Conservation (phyloP, 495 filamentous ascomycete species). For the Neurospora cerealis region DNA sequence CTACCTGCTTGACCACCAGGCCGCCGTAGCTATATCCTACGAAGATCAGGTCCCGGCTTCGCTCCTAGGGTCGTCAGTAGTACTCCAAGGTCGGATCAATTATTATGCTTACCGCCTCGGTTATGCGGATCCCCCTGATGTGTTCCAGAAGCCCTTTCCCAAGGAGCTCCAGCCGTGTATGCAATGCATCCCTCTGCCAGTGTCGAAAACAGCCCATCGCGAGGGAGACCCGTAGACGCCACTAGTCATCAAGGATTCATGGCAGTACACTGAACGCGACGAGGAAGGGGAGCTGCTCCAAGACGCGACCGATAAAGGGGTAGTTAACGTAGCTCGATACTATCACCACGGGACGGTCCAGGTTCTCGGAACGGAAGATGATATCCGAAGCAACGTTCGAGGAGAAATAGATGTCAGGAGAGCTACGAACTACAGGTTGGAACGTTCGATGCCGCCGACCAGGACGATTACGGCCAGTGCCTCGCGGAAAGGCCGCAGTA, state of each 20-base stretch:
- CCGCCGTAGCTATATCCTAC: too few species aligned
- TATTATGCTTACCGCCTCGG: too few species aligned
- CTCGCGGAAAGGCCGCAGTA: conserved; percentile 15
- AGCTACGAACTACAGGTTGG: conserved; percentile 22
- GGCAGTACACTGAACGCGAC: conserved; percentile 35
- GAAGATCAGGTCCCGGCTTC: too few species aligned
- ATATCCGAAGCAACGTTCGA: conserved; percentile 26
- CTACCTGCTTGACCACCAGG: too few species aligned
- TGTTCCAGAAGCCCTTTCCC: too few species aligned
- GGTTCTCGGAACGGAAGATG: conserved; percentile 22
- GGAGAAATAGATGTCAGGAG: conserved; percentile 26
- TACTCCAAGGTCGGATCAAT: too few species aligned
- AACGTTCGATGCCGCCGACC: conserved; percentile 12
- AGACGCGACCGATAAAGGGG: conserved; percentile 27
- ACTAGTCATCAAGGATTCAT: conserved; percentile 42
- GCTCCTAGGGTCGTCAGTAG: too few species aligned
- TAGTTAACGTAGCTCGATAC: conserved; percentile 32
- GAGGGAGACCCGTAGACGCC: conserved; percentile 24
- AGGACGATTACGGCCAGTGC: neutral
- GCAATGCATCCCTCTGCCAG: too few species aligned
- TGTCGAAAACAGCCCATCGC: conserved; percentile 29
- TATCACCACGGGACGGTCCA: conserved; percentile 37
- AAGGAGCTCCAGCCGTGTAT: too few species aligned
- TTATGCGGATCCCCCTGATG: too few species aligned
- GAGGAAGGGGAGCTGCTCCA: conserved; percentile 34